Evolutionary conservation across 2,329 filamentous ascomycete genomes (phyloP).

Genomic region (Fusarium camptoceras): DNA sequence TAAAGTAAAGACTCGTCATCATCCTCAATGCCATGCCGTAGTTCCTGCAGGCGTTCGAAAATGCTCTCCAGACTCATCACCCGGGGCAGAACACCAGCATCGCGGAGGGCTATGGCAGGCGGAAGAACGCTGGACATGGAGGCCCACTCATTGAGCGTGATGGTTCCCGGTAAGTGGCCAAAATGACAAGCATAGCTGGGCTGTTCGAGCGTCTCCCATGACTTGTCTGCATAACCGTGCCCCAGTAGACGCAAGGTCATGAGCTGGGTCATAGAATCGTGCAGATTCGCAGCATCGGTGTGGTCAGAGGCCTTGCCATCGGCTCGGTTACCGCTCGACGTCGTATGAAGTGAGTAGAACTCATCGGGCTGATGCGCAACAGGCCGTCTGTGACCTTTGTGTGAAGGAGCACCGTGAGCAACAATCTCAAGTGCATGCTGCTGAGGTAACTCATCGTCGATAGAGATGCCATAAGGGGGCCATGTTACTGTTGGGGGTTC

Average conservation of each 20-base stretch:
- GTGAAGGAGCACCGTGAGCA: constrained; percentile 66
- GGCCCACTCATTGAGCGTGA: constrained; percentile 78
- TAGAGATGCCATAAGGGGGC: constrained; percentile 66
- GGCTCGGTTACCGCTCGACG: constrained; percentile 57
- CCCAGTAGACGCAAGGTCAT: constrained; percentile 66
- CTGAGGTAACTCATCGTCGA: constrained; percentile 63
- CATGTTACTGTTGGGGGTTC: constrained; percentile 61
- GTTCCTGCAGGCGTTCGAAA: constrained; percentile 68
- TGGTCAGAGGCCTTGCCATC: constrained; percentile 54
- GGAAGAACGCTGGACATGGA: constrained; percentile 68
- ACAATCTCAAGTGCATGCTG: constrained; percentile 69
- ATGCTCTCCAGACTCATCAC: constrained; percentile 69
- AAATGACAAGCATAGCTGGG: constrained; percentile 77
- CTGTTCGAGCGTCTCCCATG: constrained; percentile 80
- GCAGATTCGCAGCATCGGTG: constrained; percentile 61
- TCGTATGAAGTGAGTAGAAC: constrained; percentile 68
- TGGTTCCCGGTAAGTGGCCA: constrained; percentile 74
- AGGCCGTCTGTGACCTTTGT: constrained; percentile 65
- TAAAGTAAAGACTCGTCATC: constrained; percentile 70
- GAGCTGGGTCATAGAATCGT: constrained; percentile 68
- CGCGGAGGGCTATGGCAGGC: constrained; percentile 67
- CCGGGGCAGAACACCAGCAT: constrained; percentile 69
- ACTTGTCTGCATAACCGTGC: constrained; percentile 57
- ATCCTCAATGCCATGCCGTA: constrained; percentile 68
- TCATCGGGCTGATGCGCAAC: constrained; percentile 67